A percentile compares a stretch with the other conserved stretches of the same genome.
Evolutionary conservation across 331 rosid genomes (phyloP).

Genomic region (Telfairia occidentalis): DNA sequence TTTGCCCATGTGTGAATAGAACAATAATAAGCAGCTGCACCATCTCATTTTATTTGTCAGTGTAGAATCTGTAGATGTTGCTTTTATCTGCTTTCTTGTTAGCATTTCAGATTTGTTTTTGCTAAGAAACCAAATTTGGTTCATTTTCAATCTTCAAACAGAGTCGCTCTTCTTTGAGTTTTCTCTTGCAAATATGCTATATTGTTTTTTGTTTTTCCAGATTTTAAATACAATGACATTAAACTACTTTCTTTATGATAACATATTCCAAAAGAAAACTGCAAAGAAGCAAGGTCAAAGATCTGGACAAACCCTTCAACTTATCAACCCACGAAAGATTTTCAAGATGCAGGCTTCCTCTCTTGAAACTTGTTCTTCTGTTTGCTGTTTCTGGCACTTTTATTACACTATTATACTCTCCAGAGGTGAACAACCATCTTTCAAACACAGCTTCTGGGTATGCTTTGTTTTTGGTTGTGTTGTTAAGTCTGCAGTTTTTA

Average conservation of each 20-base stretch:
- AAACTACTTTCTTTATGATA: slow-evolving; percentile 26
- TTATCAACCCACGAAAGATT: slow-evolving; percentile 49
- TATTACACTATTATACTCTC: slow-evolving; percentile 48
- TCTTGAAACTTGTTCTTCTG: slow-evolving; percentile 46
- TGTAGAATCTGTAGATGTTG: neutral
- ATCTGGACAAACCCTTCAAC: slow-evolving; percentile 46
- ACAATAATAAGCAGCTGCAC: neutral
- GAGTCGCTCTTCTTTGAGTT: neutral
- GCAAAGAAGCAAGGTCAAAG: slow-evolving; percentile 37
- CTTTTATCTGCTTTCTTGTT: neutral
- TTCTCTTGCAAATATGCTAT: neutral
- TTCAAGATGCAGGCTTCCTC: slow-evolving; percentile 61
- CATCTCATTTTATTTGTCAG: neutral
- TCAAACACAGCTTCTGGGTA: slow-evolving; percentile 47
- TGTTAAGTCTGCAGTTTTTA: neutral
- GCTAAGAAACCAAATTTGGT: neutral
- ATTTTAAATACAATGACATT: neutral
- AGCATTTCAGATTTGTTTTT: neutral
- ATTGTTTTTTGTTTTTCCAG: neutral
- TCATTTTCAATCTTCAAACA: slow-evolving; percentile 2
- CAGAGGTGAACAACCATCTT: slow-evolving; percentile 40
- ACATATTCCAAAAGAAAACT: slow-evolving; percentile 43
- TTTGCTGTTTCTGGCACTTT: slow-evolving; percentile 43
- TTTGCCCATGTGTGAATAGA: neutral
- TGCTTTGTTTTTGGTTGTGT: neutral